A percentile compares a stretch with the other conserved stretches of the same genome.
Conservation (phyloP, 139 green algal species). For the Coccomyxa sp. region DNA sequence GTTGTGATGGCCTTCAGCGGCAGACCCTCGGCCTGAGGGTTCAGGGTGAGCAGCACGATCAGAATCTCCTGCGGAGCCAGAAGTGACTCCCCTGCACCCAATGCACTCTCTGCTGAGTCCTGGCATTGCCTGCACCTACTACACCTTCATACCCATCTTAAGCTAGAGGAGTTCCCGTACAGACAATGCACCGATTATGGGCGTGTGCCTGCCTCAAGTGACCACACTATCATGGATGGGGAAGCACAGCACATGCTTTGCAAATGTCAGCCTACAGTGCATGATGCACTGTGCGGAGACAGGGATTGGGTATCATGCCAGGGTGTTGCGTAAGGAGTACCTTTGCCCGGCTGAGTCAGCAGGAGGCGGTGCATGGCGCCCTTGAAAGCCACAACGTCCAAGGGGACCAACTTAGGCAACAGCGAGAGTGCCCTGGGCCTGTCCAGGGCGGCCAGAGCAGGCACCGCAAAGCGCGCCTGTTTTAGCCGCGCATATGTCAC, state of each 20-base stretch:
- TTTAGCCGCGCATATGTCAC: constrained; percentile 4
- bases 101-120: too few species aligned
- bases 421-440: background rate
- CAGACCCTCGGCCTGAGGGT: constrained; percentile 8
- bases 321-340: too few species aligned
- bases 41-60: constrained; percentile 51
- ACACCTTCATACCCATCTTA: too few species aligned
- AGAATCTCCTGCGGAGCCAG: constrained; percentile 62
- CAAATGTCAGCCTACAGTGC: too few species aligned
- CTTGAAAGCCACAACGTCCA: background rate
- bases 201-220: too few species aligned
- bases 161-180: too few species aligned
- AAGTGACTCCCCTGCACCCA: constrained; percentile 24
- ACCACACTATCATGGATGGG: too few species aligned
- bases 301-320: too few species aligned
- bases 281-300: too few species aligned
- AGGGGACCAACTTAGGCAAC: background rate
- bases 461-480: constrained; percentile 25
- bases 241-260: too few species aligned
- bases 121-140: too few species aligned
- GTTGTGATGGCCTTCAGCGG: constrained; percentile 45
- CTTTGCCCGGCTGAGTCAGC: constrained; percentile 5
- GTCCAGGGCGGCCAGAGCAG: constrained; percentile 32
- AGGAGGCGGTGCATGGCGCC: constrained; percentile 10
- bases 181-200: too few species aligned